These are phyloP conservation scores for Exophiala viscosa DNA, from an alignment of 2,329 filamentous ascomycete species.

Conservation along the genomic window DNA sequence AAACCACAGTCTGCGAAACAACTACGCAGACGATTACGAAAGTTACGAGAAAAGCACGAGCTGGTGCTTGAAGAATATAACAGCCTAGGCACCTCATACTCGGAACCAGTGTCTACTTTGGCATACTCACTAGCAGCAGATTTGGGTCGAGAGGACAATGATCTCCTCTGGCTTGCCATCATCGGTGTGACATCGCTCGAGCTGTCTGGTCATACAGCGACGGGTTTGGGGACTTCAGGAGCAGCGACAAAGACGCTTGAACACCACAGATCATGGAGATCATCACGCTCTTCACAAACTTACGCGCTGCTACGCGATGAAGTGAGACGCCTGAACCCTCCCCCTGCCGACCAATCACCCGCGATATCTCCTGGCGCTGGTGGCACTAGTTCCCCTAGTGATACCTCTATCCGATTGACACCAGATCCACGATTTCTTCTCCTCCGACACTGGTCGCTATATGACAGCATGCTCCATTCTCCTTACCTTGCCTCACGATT, in stretches of 20 bases:
- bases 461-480: constrained; percentile 97
- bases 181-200: constrained; percentile 94
- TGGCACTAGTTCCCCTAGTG: constrained; percentile 73
- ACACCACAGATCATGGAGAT: constrained; percentile 27
- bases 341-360: constrained; percentile 50
- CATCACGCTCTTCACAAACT: constrained; percentile 68
- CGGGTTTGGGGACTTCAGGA: constrained; percentile 59
- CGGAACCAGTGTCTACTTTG: constrained; percentile 90
- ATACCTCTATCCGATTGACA: constrained; percentile 85
- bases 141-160: constrained; percentile 92
- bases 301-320: constrained; percentile 86
- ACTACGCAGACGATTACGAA: constrained; percentile 69
- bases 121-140: constrained; percentile 93
- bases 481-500: constrained; percentile 88
- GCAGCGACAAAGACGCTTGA: constrained; percentile 49
- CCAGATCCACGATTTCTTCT: constrained; percentile 91
- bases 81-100: constrained; percentile 80
- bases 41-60: constrained; percentile 74
- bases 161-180: constrained; percentile 90
- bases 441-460: constrained; percentile 93
- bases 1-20: constrained; percentile 59
- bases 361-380: constrained; percentile 16
- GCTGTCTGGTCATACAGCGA: constrained; percentile 79
- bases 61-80: constrained; percentile 76
- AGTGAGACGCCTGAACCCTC: constrained; percentile 84